Conservation (phyloP, 352 stramenopile genomes). For the Heterotrichella gracilis region DNA sequence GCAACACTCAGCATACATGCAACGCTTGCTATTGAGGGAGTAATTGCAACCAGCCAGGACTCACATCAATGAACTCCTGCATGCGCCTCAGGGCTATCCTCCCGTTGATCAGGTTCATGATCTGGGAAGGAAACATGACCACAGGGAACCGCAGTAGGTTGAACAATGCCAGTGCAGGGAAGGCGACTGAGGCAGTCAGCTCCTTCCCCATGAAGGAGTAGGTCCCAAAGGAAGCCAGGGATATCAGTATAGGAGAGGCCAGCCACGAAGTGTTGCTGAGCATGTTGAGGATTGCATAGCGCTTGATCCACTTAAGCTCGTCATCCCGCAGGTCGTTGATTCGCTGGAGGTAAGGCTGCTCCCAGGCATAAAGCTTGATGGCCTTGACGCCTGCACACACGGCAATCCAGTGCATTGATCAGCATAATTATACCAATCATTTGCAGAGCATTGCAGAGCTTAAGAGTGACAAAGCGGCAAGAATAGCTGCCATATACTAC, state of each 20-base stretch:
- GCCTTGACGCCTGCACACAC: constrained; percentile 53
- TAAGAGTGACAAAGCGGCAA: no score
- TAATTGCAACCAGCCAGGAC: no score
- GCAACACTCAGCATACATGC: no score
- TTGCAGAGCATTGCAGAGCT: no score
- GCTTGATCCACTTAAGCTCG: constrained; percentile 38
- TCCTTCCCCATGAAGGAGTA: constrained; percentile 36
- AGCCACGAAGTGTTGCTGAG: constrained; percentile 26
- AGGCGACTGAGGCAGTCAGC: constrained; percentile 49
- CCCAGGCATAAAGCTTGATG: constrained; percentile 81
- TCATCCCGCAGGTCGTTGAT: constrained; percentile 28
- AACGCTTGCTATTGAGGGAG: no score
- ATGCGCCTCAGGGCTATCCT: constrained; percentile 30
- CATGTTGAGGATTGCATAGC: constrained; percentile 23
- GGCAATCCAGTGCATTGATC: no score
- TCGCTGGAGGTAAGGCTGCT: constrained; percentile 35
- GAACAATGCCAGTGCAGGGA: constrained; percentile 69
- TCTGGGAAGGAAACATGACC: constrained; percentile 64
- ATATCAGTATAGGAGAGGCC: constrained; percentile 56
- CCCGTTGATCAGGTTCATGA: constrained; percentile 65
- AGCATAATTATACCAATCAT: no score
- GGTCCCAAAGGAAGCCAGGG: constrained; percentile 43
- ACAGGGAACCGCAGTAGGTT: constrained; percentile 84
- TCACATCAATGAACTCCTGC: constrained; percentile 21
- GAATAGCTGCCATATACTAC: no score